Percentiles rank a stretch among this genome's conserved stretches.
Conservation (phyloP, 2,329 filamentous ascomycete genomes). For the Curvularia lunata region DNA sequence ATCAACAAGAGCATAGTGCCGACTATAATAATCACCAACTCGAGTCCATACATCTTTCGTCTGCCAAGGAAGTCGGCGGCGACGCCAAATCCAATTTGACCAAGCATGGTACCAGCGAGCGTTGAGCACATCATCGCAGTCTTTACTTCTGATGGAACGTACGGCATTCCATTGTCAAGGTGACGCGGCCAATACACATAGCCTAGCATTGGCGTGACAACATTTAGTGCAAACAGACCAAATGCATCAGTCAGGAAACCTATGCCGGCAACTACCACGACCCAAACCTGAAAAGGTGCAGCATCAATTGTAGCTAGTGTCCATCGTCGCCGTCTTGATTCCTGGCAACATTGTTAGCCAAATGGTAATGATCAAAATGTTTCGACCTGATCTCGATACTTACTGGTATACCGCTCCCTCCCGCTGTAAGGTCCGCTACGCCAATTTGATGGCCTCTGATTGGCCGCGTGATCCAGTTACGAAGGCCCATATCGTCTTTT, state of each 20-base stretch:
- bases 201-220: slow-evolving; percentile 50
- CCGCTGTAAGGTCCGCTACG: slow-evolving; percentile 40
- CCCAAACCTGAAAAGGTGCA: slow-evolving; percentile 44
- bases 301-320: slow-evolving; percentile 44
- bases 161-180: slow-evolving; percentile 29
- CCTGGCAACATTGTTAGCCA: slow-evolving; percentile 12
- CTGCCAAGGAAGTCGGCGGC: slow-evolving; percentile 49
- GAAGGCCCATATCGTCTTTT: slow-evolving; percentile 32
- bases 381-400: slow-evolving; percentile 2
- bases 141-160: slow-evolving; percentile 38
- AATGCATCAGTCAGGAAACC: slow-evolving; percentile 52
- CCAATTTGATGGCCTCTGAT: slow-evolving; percentile 40
- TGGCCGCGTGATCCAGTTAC: slow-evolving; percentile 41
- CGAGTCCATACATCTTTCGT: slow-evolving; percentile 51
- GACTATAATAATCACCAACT: slow-evolving; percentile 51
- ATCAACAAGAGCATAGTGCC: slow-evolving; percentile 49
- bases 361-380: not conserved
- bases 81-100: slow-evolving; percentile 49
- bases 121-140: slow-evolving; percentile 50
- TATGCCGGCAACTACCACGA: slow-evolving; percentile 50
- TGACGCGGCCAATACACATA: slow-evolving; percentile 49
- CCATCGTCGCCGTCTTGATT: slow-evolving; percentile 40
- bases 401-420: slow-evolving; percentile 43
- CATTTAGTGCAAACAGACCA: slow-evolving; percentile 50
- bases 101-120: slow-evolving; percentile 49